Conservation (phyloP, 768 basidiomycete species). For the Sarcodon aspratus region DNA sequence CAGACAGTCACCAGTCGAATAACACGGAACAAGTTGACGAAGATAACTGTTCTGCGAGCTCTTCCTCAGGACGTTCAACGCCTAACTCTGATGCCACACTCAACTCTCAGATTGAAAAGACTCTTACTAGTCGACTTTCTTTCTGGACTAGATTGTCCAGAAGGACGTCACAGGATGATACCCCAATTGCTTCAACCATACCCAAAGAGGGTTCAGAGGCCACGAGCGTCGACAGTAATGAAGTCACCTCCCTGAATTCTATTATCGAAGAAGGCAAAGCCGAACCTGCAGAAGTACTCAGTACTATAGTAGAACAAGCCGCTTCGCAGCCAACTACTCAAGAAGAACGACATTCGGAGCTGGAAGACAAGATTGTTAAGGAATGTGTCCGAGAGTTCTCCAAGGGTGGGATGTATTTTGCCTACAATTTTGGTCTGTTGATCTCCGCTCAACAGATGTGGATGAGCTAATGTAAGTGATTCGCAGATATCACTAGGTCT, state of each 20-base stretch:
- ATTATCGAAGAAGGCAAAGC: slow-evolving; percentile 10
- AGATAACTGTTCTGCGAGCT: slow-evolving; percentile 11
- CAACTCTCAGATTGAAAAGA: slow-evolving; percentile 45
- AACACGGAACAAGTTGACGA: slow-evolving; percentile 3
- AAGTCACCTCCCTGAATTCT: slow-evolving; percentile 16
- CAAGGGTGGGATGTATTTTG: slow-evolving; percentile 86
- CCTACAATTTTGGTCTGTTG: slow-evolving; percentile 68
- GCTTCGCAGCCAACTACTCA: slow-evolving; percentile 49
- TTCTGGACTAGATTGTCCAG: slow-evolving; percentile 64
- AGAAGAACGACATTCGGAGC: slow-evolving; percentile 61
- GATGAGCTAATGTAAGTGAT: not conserved
- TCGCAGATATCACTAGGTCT: slow-evolving; percentile 69
- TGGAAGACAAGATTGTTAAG: slow-evolving; percentile 75
- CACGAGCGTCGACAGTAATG: slow-evolving; percentile 6
- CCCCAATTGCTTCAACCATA: not conserved
- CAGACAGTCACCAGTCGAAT: slow-evolving; percentile 10
- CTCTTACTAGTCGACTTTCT: slow-evolving; percentile 53
- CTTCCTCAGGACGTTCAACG: slow-evolving; percentile 40
- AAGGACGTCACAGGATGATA: slow-evolving; percentile 1
- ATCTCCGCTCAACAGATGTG: not conserved
- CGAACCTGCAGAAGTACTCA: slow-evolving; percentile 38
- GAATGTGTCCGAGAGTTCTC: slow-evolving; percentile 70
- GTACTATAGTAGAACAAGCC: slow-evolving; percentile 44
- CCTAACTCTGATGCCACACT: slow-evolving; percentile 34
- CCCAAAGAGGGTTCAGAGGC: slow-evolving; percentile 7